These are phyloP conservation scores for Trametes punicea DNA, from an alignment of 768 basidiomycete genomes.

Conservation along the genomic window DNA sequence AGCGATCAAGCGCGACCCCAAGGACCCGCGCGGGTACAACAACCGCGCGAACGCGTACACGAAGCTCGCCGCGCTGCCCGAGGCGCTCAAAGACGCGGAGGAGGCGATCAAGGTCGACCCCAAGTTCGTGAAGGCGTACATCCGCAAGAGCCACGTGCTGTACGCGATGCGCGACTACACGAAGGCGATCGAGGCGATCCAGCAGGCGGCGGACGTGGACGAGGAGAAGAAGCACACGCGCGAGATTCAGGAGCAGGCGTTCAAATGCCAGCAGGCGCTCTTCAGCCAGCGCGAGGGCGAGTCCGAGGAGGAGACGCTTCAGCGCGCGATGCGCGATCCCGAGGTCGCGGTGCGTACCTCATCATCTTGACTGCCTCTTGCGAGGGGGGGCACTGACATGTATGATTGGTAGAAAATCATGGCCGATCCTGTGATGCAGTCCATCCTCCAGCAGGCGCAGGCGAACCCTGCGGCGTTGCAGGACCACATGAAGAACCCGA, in stretches of 20 bases:
- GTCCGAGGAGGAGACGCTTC: conserved; percentile 88
- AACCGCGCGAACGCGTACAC: conserved; percentile 98
- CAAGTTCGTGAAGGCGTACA: conserved; percentile 90
- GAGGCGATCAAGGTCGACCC: conserved; percentile 91
- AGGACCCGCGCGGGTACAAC: conserved; percentile 90
- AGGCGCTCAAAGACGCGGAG: conserved; percentile 94
- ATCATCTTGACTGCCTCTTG: not conserved
- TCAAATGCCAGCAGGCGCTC: conserved; percentile 78
- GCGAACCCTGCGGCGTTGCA: conserved; percentile 81
- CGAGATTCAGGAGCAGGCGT: conserved; percentile 79
- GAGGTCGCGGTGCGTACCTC: conserved; percentile 77
- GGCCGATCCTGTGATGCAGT: conserved; percentile 90
- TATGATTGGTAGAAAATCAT: conserved; percentile 60
- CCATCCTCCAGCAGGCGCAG: conserved; percentile 93
- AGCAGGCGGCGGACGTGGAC: conserved; percentile 76
- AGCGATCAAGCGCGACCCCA: conserved; percentile 93
- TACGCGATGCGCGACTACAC: conserved; percentile 89
- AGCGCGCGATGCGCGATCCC: conserved; percentile 96
- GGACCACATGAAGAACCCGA: conserved; percentile 95
- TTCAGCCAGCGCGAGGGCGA: conserved; percentile 78
- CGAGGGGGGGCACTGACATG: not conserved
- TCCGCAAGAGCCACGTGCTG: conserved; percentile 86
- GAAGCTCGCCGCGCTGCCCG: conserved; percentile 89
- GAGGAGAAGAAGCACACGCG: conserved; percentile 74
- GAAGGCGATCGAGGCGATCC: conserved; percentile 80